Evolutionary conservation across 2,329 filamentous ascomycete genomes (phyloP).

Genomic region (Ophiostoma novo-ulmi): DNA sequence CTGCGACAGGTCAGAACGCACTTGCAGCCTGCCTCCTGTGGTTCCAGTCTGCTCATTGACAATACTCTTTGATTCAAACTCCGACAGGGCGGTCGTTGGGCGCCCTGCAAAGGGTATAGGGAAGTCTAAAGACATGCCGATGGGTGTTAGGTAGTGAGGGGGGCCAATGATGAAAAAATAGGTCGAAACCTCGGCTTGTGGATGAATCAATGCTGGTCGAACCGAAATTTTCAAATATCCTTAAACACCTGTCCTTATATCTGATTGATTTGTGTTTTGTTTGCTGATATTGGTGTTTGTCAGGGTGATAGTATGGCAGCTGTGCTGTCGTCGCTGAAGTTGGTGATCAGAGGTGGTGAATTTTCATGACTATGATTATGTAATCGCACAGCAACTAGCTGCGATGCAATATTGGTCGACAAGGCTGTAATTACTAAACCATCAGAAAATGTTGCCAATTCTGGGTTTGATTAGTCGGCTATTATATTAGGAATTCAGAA

Average conservation of each 20-base stretch:
- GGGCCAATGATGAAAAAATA: neutral
- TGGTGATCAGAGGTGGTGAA: neutral
- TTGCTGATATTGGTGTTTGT: neutral
- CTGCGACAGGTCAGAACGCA: neutral
- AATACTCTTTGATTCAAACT: neutral
- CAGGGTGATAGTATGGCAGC: neutral
- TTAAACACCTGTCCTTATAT: neutral
- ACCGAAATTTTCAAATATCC: neutral
- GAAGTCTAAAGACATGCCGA: neutral
- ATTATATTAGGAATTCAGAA: too few relatives aligned
- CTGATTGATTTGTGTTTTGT: neutral
- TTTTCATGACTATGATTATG: constrained; percentile 7
- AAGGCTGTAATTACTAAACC: neutral
- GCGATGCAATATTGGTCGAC: neutral
- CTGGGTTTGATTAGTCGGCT: too few relatives aligned
- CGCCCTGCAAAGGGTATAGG: neutral
- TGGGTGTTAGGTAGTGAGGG: neutral
- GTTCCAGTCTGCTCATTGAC: neutral
- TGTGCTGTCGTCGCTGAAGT: neutral
- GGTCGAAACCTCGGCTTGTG: neutral
- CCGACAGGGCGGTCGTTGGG: neutral
- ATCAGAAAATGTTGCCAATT: neutral
- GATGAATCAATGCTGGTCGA: neutral
- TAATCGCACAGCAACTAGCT: neutral
- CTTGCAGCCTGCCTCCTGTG: neutral